Conservation (phyloP, 169 alveolate genomes). For the Plasmodium falciparum region DNA sequence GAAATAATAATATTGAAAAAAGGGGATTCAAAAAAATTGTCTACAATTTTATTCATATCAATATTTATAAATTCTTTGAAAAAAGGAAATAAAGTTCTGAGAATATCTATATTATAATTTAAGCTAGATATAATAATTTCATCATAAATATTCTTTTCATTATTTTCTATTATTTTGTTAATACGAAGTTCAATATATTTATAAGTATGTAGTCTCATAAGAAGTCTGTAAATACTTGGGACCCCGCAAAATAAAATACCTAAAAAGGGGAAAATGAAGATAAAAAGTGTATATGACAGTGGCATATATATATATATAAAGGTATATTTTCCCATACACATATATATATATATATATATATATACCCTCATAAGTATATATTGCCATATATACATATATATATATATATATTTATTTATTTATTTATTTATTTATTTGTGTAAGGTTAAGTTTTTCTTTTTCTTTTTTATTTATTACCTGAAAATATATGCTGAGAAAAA, state of each 20-base stretch:
- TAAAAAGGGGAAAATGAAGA: neutral
- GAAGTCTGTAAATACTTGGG: constrained; percentile 69
- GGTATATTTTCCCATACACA: too few relatives aligned
- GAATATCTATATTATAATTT: constrained; percentile 47
- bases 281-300: neutral
- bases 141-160: constrained; percentile 38
- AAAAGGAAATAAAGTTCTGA: constrained; percentile 58
- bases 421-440: too few relatives aligned
- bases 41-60: constrained; percentile 60
- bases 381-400: too few relatives aligned
- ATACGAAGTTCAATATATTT: constrained; percentile 50
- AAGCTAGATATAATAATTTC: constrained; percentile 54
- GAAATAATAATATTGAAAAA: constrained; percentile 49
- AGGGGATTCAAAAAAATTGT: constrained; percentile 50
- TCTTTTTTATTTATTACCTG: constrained; percentile 16
- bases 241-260: constrained; percentile 70
- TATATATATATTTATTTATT: too few relatives aligned
- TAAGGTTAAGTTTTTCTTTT: too few relatives aligned
- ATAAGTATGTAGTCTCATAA: constrained; percentile 60
- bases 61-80: constrained; percentile 61
- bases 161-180: constrained; percentile 40
- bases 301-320: too few relatives aligned
- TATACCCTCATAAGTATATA: too few relatives aligned
- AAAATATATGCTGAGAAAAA: constrained; percentile 57
- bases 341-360: too few relatives aligned